Evolutionary conservation across 768 basidiomycete species (phyloP).

Genomic region (Podaxis rugospora): DNA sequence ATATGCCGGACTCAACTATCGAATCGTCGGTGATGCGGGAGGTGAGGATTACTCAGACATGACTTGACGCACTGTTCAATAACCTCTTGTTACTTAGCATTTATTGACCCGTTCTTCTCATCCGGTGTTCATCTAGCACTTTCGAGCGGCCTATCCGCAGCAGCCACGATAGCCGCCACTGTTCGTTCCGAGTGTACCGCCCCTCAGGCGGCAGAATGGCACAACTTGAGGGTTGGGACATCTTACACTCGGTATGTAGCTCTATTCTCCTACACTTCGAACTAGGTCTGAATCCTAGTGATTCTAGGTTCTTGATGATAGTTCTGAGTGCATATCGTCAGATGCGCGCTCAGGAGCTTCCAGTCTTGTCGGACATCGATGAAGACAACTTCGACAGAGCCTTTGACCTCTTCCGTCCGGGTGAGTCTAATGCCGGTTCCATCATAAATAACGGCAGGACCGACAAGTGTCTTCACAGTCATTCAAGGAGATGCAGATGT

Average conservation of each 20-base stretch:
- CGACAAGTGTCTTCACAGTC: constrained; percentile 12
- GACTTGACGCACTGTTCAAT: background rate
- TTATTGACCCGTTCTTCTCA: constrained; percentile 26
- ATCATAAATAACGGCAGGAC: background rate
- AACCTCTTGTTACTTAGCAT: constrained; percentile 12
- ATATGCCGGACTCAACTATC: constrained; percentile 27
- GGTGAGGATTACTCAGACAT: constrained; percentile 12
- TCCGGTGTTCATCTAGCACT: constrained; percentile 32
- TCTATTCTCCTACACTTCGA: background rate
- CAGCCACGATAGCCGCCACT: constrained; percentile 28
- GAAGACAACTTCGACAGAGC: constrained; percentile 46
- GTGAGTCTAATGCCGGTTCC: constrained; percentile 15
- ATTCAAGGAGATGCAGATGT: constrained; percentile 24
- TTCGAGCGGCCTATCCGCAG: constrained; percentile 29
- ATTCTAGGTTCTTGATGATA: constrained; percentile 37
- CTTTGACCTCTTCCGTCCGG: constrained; percentile 36
- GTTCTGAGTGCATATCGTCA: constrained; percentile 46
- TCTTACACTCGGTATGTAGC: constrained; percentile 29
- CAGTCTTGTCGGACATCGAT: constrained; percentile 37
- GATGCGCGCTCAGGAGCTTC: constrained; percentile 33
- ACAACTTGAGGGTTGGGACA: constrained; percentile 25
- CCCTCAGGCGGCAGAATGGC: constrained; percentile 25
- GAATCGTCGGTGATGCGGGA: constrained; percentile 28
- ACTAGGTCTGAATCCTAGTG: background rate
- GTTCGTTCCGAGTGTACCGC: constrained; percentile 27